phyloP scores from a whole-genome alignment of 2,329 filamentous ascomycete genomes.

The Teratosphaeria zuluensis region DNA sequence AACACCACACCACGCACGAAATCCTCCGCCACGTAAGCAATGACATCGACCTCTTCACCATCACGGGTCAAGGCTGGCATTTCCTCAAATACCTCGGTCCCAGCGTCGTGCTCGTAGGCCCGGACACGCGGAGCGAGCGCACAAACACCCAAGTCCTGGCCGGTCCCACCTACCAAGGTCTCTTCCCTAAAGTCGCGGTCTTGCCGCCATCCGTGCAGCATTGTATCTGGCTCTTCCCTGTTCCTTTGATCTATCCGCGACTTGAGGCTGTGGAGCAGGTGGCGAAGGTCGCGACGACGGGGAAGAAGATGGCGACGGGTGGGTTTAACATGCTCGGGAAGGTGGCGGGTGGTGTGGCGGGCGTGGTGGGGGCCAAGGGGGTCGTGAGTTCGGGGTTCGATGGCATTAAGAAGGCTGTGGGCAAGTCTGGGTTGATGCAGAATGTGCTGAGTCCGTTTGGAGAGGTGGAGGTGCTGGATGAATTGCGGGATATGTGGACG shows the following conservation, averaged over 20 bases:
- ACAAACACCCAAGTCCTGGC: conserved; percentile 88
- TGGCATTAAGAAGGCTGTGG: conserved; percentile 91
- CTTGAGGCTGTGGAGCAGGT: conserved; percentile 86
- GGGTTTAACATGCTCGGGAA: conserved; percentile 95
- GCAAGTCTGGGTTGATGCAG: conserved; percentile 92
- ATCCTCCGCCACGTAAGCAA: conserved; percentile 81
- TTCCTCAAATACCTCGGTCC: conserved; percentile 96
- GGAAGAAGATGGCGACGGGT: conserved; percentile 92
- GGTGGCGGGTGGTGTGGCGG: conserved; percentile 87
- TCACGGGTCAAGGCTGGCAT: conserved; percentile 96
- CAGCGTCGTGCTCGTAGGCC: conserved; percentile 77
- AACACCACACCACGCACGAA: conserved; percentile 93
- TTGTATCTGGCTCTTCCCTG: conserved; percentile 90
- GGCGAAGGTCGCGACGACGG: conserved; percentile 81
- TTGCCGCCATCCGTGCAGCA: conserved; percentile 90
- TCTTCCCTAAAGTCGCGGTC: conserved; percentile 90
- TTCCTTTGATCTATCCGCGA: conserved; percentile 82
- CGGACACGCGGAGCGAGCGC: conserved; percentile 84
- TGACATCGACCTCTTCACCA: conserved; percentile 87
- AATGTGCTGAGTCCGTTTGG: conserved; percentile 93
- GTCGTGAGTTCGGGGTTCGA: conserved; percentile 88
- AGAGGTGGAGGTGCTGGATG: conserved; percentile 88
- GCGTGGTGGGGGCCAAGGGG: conserved; percentile 89
- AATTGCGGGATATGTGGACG: conserved; percentile 94
- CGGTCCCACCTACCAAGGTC: conserved; percentile 89